phyloP scores from a whole-genome alignment of 192 early-diverging fungal genomes.

The Tieghemiomyces parasiticus region DNA sequence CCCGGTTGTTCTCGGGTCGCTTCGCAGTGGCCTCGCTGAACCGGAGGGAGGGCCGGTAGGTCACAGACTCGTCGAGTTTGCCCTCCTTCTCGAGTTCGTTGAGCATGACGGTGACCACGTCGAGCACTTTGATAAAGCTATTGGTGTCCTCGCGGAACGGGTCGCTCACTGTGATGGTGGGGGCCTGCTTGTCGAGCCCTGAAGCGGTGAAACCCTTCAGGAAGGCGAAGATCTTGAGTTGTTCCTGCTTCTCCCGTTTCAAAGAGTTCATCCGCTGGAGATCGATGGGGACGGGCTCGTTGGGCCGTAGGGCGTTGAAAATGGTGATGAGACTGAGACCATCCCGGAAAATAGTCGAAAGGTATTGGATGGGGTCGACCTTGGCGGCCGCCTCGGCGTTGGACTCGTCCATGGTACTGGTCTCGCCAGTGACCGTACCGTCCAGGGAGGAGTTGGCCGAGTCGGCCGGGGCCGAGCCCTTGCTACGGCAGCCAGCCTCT shows the following conservation, averaged over 20 bases:
- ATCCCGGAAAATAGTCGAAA: slow-evolving; percentile 56
- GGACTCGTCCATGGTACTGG: too few relatives aligned
- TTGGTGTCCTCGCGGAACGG: slow-evolving; percentile 91
- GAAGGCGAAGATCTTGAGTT: slow-evolving; percentile 77
- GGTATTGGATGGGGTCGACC: slow-evolving; percentile 47
- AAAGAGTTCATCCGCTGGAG: slow-evolving; percentile 34
- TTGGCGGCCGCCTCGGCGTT: slow-evolving; percentile 17
- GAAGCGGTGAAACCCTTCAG: slow-evolving; percentile 73
- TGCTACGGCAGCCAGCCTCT: neutral
- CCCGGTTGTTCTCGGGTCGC: slow-evolving; percentile 74
- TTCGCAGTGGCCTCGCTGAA: slow-evolving; percentile 26
- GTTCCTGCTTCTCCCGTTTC: slow-evolving; percentile 48
- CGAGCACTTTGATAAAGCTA: slow-evolving; percentile 89
- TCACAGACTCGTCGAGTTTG: slow-evolving; percentile 25
- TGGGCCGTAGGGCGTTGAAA: slow-evolving; percentile 52
- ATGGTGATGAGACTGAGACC: slow-evolving; percentile 52
- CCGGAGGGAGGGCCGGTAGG: slow-evolving; percentile 17
- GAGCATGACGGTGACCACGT: slow-evolving; percentile 64
- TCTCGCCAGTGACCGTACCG: too few relatives aligned
- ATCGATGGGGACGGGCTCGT: slow-evolving; percentile 40
- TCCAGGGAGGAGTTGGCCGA: neutral
- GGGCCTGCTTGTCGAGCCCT: slow-evolving; percentile 54
- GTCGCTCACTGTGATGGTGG: slow-evolving; percentile 72
- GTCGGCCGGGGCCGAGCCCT: neutral
- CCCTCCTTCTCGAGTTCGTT: slow-evolving; percentile 59